These are phyloP conservation scores for Colletotrichum australisinense DNA, from an alignment of 2,329 filamentous ascomycete genomes.

Conservation along the genomic window DNA sequence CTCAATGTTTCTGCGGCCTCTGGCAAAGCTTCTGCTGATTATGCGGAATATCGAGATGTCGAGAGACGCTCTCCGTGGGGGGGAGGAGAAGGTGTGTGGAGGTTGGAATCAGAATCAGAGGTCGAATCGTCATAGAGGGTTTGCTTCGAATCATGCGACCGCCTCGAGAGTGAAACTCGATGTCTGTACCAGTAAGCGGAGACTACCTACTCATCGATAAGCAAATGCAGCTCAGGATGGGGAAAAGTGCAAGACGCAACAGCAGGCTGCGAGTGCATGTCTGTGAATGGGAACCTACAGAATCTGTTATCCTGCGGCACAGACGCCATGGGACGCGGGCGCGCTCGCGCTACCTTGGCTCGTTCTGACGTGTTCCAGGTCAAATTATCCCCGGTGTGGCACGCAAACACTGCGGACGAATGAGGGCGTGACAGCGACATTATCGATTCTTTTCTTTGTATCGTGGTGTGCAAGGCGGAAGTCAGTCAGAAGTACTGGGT, in stretches of 20 bases:
- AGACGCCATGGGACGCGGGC: not conserved
- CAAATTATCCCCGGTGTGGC: conserved; percentile 19
- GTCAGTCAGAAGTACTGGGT: not conserved
- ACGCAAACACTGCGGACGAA: conserved; percentile 11
- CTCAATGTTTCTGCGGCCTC: not conserved
- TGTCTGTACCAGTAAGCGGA: not conserved
- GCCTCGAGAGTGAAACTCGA: not conserved
- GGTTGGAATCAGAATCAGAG: not conserved
- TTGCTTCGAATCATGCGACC: not conserved
- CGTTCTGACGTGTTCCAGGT: conserved; percentile 25
- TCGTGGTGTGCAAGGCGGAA: not conserved
- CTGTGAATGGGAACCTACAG: conserved; percentile 11
- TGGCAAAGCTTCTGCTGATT: not conserved
- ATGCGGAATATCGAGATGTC: not conserved
- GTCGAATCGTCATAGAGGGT: not conserved
- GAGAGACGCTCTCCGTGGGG: not conserved
- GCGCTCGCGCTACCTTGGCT: not conserved
- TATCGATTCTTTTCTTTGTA: not conserved
- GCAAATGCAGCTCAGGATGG: not conserved
- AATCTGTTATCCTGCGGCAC: not conserved
- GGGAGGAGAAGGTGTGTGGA: not conserved
- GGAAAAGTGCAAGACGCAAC: not conserved
- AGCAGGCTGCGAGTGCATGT: conserved; percentile 4
- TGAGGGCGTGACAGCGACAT: conserved; percentile 27
- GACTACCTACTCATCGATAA: not conserved